Percentiles rank a stretch among this genome's conserved stretches.
Conservation (phyloP, 106 monocot species). For the Xerophyta viscosa region DNA sequence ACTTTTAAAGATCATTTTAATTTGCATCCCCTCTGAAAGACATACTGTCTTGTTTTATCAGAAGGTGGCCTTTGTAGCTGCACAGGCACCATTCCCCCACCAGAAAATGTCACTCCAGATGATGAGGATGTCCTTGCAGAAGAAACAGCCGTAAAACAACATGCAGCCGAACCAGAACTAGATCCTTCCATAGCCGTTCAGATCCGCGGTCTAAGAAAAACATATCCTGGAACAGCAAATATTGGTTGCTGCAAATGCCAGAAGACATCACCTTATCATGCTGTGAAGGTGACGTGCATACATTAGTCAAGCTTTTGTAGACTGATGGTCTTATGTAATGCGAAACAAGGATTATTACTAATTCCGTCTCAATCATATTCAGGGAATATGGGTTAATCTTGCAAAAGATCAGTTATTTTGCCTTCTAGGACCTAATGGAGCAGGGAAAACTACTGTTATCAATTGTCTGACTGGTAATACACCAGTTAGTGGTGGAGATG, state of each 20-base stretch:
- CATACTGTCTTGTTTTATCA: conserved; percentile 20
- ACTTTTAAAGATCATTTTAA: no score
- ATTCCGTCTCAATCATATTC: neutral
- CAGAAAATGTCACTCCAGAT: conserved; percentile 58
- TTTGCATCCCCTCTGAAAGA: no score
- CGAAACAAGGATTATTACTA: no score
- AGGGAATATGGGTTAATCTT: conserved; percentile 91
- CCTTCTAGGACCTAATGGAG: conserved; percentile 95
- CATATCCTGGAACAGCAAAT: conserved; percentile 59
- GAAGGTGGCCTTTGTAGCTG: conserved; percentile 80
- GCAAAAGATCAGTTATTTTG: conserved; percentile 88
- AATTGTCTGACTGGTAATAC: conserved; percentile 92
- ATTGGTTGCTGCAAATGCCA: conserved; percentile 60
- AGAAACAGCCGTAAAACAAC: conserved; percentile 50
- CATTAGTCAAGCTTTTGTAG: no score
- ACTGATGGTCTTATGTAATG: no score
- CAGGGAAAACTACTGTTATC: conserved; percentile 89
- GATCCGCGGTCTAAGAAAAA: conserved; percentile 69
- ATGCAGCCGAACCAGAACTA: conserved; percentile 17
- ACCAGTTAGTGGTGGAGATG: conserved; percentile 86
- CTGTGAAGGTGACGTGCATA: conserved; percentile 48
- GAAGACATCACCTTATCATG: conserved; percentile 66
- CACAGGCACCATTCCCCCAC: conserved; percentile 41
- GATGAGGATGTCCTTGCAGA: conserved; percentile 92
- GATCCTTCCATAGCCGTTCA: conserved; percentile 61